Base-by-base conservation (phyloP, 352 stramenopile species). In the Globisporangium yorkense region DNA sequence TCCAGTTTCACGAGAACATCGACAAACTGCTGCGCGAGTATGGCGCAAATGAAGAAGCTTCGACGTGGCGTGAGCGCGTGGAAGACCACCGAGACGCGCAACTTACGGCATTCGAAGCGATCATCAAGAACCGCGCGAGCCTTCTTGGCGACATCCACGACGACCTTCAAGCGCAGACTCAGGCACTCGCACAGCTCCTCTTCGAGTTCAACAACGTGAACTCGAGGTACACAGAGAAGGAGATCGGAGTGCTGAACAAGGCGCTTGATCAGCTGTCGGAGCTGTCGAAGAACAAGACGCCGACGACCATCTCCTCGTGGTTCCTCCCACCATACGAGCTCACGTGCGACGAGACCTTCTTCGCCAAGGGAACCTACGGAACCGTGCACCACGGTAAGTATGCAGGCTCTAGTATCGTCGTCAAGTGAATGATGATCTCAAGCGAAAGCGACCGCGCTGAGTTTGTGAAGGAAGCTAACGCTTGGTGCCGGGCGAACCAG, bases 301-400 rank as follows among this genome's bases (percentile, higher is more conserved):
- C 33, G 33, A 39, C 48, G 15, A 50, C n/a, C 2, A 27, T 48
- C 20, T 2, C 12, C 0, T 20, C 27, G 21, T 63, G 57, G 57
- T 54, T 63, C 8, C 29, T 63, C 27, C 57, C 57, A 12, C 21
- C 29, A 7, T 51, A 58, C 44, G 31, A 54, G 18, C 6, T 63
- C 29, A 21, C 29, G 20, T 54, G 16, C 41, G 44, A 57, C 5
- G 33, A n/a, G 0, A 6, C 24, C 15, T 7, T n/a, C 6, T 63
- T 63, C 15, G 21, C 49, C 0, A 54, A 4, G 21, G 49, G 57
- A 1, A 2, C 5, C 2, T 45, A n/a, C 24, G 33, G 57, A 29
- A 21, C n/a, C 2, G 50, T 58, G 5, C 24, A 57, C 10, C n/a
- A 16, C n/a, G 57, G 57, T 12, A 54, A 29, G 37, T 27, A 40